phyloP scores from a whole-genome alignment of 1,284 basidiomycete species.

The Boletellus sp. region DNA sequence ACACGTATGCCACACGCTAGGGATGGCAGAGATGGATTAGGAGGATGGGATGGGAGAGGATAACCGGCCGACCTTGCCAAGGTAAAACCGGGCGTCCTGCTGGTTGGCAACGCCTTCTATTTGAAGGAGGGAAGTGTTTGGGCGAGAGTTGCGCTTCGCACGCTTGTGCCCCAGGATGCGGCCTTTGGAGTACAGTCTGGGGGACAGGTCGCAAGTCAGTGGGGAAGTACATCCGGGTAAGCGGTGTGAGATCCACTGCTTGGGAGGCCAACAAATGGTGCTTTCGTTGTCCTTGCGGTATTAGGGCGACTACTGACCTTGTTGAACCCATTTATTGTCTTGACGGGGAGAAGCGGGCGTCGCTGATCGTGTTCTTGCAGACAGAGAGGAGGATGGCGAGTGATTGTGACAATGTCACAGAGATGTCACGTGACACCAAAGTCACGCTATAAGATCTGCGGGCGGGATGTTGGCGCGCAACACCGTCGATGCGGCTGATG shows the following conservation, averaged over 20 bases:
- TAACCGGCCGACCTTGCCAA: conserved; percentile 81
- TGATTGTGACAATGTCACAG: conserved; percentile 31
- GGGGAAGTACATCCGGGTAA: conserved; percentile 18
- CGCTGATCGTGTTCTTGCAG: conserved; percentile 22
- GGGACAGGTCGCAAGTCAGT: conserved; percentile 9
- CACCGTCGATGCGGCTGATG: conserved; percentile 30
- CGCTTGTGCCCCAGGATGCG: conserved; percentile 98
- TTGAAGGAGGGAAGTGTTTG: conserved; percentile 94
- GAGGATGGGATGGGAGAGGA: neutral
- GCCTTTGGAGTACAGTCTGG: conserved; percentile 94
- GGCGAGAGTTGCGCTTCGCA: conserved; percentile 92
- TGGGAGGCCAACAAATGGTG: conserved; percentile 27
- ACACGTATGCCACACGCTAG: conserved; percentile 96
- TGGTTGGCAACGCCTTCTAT: conserved; percentile 95
- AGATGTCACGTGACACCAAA: conserved; percentile 18
- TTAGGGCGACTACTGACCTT: conserved; percentile 50
- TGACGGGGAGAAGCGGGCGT: conserved; percentile 40
- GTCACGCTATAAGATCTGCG: conserved; percentile 14
- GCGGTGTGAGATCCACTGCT: conserved; percentile 25
- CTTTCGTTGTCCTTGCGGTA: conserved; percentile 10
- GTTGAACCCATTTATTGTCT: conserved; percentile 69
- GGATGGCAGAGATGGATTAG: neutral
- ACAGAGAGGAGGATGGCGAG: conserved; percentile 7
- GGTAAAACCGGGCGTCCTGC: conserved; percentile 96
- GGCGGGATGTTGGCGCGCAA: neutral